Base-by-base conservation (phyloP, 2,329 filamentous ascomycete genomes). In the Penicillium concentricum region DNA sequence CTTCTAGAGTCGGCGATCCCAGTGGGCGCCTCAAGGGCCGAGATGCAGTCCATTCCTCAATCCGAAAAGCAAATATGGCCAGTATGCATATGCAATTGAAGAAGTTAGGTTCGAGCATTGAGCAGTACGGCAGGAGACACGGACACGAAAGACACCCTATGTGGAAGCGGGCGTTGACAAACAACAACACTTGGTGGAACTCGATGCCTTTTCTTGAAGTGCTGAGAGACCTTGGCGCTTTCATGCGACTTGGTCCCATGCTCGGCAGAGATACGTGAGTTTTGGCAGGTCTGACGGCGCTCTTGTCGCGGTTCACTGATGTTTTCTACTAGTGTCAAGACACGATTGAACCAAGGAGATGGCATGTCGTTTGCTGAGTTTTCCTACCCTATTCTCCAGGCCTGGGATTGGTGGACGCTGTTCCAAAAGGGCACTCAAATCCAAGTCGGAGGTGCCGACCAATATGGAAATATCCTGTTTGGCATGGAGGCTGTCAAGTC, bases 351-450 rank as follows among this genome's bases (percentile, higher is more conserved):
- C n/a, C 87, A 87, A 51, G 91, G 91, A 37, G 90, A 94, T 61
- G 95, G 94, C 66, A 93, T 99, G 88, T 95, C 92, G 0, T 89
- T 95, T 67, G 88, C 91, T 35, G 94, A 99, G 72, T 96, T 99
- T 74, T 84, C 87, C 41, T 99, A 99, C 69, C 94, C 95, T 1
- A 77, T 99, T 16, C 85, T 97, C 67, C 94, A 99, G 72, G 92
- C 89, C 22, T 97, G 92, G 89, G 94, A 99, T 73, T 99, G 92
- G 85, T 97, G 91, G 90, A 82, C 90, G 65, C 83, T 97, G 77
- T 95, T 90, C 75, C 82, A 84, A 24, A 83, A 81, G 50, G 81
- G 83, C 46, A 81, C 92, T 10, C 88, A 92, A 69, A 84, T 97
- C 71, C 92, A 99, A 76, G 90, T 99, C 51, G 94, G 94, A 56